A percentile compares a stretch with the other conserved stretches of the same genome.
These are phyloP conservation scores for Puccinia brachypodii DNA, from an alignment of 1,284 basidiomycete genomes.

Conservation along the genomic window DNA sequence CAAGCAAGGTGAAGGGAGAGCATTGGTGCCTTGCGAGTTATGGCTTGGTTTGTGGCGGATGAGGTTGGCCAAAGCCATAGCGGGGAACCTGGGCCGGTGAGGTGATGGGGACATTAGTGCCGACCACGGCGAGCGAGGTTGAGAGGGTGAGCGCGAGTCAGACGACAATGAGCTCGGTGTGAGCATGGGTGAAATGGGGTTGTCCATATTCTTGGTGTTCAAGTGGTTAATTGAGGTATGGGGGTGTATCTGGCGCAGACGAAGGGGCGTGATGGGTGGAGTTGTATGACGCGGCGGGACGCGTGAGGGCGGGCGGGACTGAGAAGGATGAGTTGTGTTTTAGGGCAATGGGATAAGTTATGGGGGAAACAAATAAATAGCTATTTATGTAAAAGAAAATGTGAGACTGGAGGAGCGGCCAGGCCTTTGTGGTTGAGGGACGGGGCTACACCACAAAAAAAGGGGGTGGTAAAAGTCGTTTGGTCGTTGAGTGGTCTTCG, in stretches of 20 bases:
- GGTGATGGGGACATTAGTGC: neutral
- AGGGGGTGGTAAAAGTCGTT: neutral
- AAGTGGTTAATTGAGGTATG: neutral
- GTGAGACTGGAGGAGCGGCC: too few species aligned
- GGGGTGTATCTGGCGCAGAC: neutral
- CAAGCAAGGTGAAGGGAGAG: neutral
- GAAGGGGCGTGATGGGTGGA: neutral
- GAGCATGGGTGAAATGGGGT: neutral
- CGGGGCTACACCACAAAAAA: neutral
- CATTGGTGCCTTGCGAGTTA: neutral
- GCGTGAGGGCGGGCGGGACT: too few species aligned
- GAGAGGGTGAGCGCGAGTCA: neutral
- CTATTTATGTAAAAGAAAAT: too few species aligned
- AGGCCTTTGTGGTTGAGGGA: too few species aligned
- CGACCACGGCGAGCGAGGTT: neutral
- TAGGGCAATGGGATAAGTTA: too few species aligned
- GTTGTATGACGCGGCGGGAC: neutral
- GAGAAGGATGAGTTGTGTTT: too few species aligned
- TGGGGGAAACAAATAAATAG: too few species aligned
- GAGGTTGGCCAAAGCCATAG: neutral
- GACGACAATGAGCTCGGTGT: neutral
- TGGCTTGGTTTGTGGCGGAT: neutral
- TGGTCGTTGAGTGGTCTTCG: neutral
- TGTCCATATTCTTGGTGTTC: neutral
- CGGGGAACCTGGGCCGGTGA: neutral